Evolutionary conservation across 2,329 filamentous ascomycete species (phyloP).

Genomic region (Ilyonectria sp.): DNA sequence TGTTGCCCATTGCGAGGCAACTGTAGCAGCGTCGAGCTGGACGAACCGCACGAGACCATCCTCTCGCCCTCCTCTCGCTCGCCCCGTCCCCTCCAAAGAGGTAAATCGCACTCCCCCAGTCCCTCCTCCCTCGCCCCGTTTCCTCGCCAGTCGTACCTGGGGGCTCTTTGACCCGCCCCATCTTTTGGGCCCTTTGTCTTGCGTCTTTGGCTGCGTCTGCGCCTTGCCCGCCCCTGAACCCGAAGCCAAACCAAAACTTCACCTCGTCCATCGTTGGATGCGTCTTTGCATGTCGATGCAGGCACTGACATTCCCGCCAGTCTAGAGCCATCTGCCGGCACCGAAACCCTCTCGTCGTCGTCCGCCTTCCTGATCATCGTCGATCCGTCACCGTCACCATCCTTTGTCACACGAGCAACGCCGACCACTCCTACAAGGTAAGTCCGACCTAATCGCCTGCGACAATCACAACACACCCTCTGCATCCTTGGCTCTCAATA

Average conservation of each 20-base stretch:
- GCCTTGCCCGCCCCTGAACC: slow-evolving; percentile 23
- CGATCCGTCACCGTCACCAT: slow-evolving; percentile 30
- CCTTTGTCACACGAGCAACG: slow-evolving; percentile 37
- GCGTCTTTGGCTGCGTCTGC: slow-evolving; percentile 25
- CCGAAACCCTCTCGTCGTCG: slow-evolving; percentile 37
- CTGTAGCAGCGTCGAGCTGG: slow-evolving; percentile 56
- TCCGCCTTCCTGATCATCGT: slow-evolving; percentile 32
- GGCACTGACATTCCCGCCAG: slow-evolving; percentile 40
- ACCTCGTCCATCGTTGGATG: slow-evolving; percentile 31
- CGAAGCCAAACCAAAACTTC: slow-evolving; percentile 20
- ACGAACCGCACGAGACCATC: slow-evolving; percentile 50
- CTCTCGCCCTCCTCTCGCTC: slow-evolving; percentile 42
- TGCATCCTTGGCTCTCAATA: slow-evolving; percentile 5
- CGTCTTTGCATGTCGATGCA: slow-evolving; percentile 37
- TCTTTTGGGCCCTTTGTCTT: slow-evolving; percentile 41
- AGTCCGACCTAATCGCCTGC: slow-evolving; percentile 32
- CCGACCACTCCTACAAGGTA: slow-evolving; percentile 35
- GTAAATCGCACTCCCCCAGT: slow-evolving; percentile 47
- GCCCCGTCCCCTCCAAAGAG: slow-evolving; percentile 45
- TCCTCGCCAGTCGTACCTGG: slow-evolving; percentile 36
- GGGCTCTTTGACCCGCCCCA: slow-evolving; percentile 38
- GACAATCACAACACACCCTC: slow-evolving; percentile 14
- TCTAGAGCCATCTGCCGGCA: slow-evolving; percentile 40
- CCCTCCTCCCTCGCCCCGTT: slow-evolving; percentile 39
- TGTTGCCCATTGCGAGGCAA: slow-evolving; percentile 59